phyloP scores from a whole-genome alignment of 371 early-diverging fungal species.

The Mucor piriformis region DNA sequence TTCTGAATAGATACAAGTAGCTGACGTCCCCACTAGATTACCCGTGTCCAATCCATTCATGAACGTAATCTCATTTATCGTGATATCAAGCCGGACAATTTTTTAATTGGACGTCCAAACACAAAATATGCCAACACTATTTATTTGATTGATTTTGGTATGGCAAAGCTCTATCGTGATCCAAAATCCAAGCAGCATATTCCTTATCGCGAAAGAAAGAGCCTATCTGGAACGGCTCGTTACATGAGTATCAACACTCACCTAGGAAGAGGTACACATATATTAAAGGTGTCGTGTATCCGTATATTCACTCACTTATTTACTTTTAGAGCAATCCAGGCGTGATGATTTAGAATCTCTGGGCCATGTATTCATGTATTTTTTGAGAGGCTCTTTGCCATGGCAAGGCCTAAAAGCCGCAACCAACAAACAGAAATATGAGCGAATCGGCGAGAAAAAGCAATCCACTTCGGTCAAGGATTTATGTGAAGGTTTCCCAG shows the following conservation, averaged over 20 bases:
- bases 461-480: conserved; percentile 84
- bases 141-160: conserved; percentile 95
- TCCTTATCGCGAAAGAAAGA: conserved; percentile 90
- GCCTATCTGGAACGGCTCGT: conserved; percentile 95
- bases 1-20: neutral
- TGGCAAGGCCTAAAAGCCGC: conserved; percentile 99
- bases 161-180: conserved; percentile 95
- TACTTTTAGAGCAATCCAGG: conserved; percentile 81
- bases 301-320: neutral
- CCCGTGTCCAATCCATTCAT: conserved; percentile 91
- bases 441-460: conserved; percentile 97
- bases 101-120: conserved; percentile 88
- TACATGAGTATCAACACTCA: conserved; percentile 98
- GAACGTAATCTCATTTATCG: conserved; percentile 95
- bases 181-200: conserved; percentile 94
- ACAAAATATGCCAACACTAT: conserved; percentile 66
- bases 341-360: conserved; percentile 98
- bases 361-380: conserved; percentile 98
- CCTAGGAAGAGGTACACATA: conserved; percentile 72
- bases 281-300: neutral
- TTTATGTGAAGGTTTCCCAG: conserved; percentile 86
- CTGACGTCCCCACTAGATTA: conserved; percentile 56
- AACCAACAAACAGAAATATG: conserved; percentile 97
- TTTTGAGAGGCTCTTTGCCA: conserved; percentile 93
- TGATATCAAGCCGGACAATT: conserved; percentile 99